phyloP scores from a whole-genome alignment of 495 filamentous ascomycete species.

The Chaetomium fimeti region DNA sequence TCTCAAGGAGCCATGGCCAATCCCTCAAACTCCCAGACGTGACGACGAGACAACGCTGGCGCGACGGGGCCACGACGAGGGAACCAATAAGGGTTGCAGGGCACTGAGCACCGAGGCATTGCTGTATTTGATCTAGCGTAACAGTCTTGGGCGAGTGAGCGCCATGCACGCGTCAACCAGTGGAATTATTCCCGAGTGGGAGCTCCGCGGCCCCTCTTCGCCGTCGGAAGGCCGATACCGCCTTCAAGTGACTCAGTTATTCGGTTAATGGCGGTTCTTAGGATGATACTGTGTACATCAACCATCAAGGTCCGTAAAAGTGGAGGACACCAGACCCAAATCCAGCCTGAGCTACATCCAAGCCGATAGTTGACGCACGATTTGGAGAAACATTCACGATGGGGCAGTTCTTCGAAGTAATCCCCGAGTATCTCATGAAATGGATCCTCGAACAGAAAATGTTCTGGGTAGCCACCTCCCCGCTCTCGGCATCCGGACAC shows the following conservation, averaged over 20 bases:
- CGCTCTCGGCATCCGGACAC: conserved; percentile 53
- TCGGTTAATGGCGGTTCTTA: neutral
- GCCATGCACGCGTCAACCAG: no score
- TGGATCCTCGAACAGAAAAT: conserved; percentile 63
- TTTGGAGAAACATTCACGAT: conserved; percentile 40
- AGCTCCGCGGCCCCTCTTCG: neutral
- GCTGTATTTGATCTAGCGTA: no score
- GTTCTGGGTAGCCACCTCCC: conserved; percentile 69
- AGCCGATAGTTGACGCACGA: neutral
- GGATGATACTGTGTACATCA: neutral
- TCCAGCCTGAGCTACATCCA: neutral
- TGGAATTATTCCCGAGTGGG: no score
- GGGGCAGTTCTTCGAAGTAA: conserved; percentile 61
- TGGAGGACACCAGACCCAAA: neutral
- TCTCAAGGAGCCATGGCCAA: no score
- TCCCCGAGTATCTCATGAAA: conserved; percentile 53
- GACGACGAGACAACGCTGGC: no score
- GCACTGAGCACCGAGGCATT: no score
- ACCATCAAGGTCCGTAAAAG: neutral
- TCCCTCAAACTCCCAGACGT: no score
- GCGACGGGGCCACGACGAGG: no score
- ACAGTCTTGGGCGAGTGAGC: no score
- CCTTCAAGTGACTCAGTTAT: neutral
- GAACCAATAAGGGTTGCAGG: no score
- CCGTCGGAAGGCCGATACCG: conserved; percentile 2